A percentile compares a stretch with the other conserved stretches of the same genome.
phyloP scores from a whole-genome alignment of 2,329 filamentous ascomycete genomes.

The Cordyceps tenuipes region DNA sequence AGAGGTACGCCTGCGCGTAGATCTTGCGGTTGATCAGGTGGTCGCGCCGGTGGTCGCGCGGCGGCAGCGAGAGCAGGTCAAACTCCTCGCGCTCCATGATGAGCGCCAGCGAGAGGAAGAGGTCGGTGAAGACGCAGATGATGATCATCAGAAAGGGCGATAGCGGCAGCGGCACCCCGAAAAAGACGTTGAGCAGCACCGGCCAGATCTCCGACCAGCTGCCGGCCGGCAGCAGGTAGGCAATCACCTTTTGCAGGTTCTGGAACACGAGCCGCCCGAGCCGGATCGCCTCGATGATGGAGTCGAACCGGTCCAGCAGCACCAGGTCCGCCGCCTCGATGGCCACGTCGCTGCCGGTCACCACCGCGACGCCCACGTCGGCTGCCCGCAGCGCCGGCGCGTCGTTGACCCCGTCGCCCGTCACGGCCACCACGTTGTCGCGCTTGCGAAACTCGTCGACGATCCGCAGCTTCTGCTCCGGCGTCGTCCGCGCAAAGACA shows the following conservation, averaged over 20 bases:
- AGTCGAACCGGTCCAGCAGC: conserved; percentile 62
- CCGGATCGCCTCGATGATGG: conserved; percentile 57
- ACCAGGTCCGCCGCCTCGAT: conserved; percentile 58
- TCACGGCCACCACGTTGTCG: conserved; percentile 58
- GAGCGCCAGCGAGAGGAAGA: conserved; percentile 41
- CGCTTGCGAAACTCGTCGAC: conserved; percentile 56
- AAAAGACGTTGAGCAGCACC: conserved; percentile 46
- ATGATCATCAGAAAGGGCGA: conserved; percentile 50
- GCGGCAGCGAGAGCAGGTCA: conserved; percentile 41
- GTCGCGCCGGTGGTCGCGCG: conserved; percentile 40
- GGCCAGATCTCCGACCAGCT: conserved; percentile 51
- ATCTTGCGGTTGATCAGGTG: conserved; percentile 45
- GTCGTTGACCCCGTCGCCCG: conserved; percentile 65
- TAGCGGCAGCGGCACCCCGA: conserved; percentile 43
- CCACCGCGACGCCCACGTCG: conserved; percentile 62
- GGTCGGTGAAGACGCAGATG: conserved; percentile 47
- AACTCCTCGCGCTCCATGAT: conserved; percentile 50
- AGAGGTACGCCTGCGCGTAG: conserved; percentile 43
- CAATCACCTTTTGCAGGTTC: conserved; percentile 34
- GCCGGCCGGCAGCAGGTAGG: conserved; percentile 41
- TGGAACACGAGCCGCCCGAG: conserved; percentile 33
- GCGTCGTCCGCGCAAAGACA: conserved; percentile 61
- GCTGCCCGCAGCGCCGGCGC: conserved; percentile 57
- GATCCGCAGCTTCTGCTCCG: conserved; percentile 64
- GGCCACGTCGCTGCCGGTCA: conserved; percentile 55